Percentiles rank a stretch among this genome's conserved stretches.
Conservation (phyloP, 352 stramenopile species). For the Phytophthora niederhauseri region DNA sequence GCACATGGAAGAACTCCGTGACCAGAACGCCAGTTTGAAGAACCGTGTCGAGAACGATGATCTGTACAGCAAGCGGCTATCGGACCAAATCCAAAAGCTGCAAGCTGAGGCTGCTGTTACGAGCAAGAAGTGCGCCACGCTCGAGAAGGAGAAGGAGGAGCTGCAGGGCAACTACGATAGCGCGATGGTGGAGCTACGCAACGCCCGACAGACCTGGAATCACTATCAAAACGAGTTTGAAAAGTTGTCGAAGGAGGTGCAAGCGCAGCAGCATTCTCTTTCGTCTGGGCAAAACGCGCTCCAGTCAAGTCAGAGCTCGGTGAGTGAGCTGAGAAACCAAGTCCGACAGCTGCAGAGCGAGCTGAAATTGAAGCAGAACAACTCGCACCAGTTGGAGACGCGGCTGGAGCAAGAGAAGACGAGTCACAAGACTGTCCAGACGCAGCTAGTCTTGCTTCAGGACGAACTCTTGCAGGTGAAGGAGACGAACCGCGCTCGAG, state of each 20-base stretch:
- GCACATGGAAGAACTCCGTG: conserved; percentile 68
- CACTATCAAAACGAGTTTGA: conserved; percentile 84
- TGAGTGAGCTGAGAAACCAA: conserved; percentile 64
- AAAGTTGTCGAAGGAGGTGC: conserved; percentile 67
- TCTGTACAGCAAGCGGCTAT: conserved; percentile 48
- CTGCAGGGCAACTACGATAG: conserved; percentile 63
- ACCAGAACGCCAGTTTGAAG: conserved; percentile 66
- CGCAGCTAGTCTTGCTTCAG: conserved; percentile 59
- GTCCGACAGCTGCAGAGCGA: conserved; percentile 71
- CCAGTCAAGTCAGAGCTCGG: conserved; percentile 56
- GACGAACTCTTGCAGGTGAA: conserved; percentile 65
- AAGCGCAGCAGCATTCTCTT: conserved; percentile 62
- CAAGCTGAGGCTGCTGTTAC: conserved; percentile 45
- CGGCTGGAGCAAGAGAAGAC: conserved; percentile 73
- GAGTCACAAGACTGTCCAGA: conserved; percentile 58
- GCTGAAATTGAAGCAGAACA: conserved; percentile 56
- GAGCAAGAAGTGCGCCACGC: conserved; percentile 38
- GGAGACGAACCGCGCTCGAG: conserved; percentile 55
- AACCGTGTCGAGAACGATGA: conserved; percentile 57
- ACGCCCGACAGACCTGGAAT: conserved; percentile 57
- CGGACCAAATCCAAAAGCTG: conserved; percentile 55
- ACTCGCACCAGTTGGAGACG: conserved; percentile 61
- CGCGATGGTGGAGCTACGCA: conserved; percentile 57
- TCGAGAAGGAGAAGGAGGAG: conserved; percentile 63
- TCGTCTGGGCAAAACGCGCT: conserved; percentile 63